Evolutionary conservation across 129 eudicot species (phyloP).

Genomic region (Rutidosis leptorrhynchoides): DNA sequence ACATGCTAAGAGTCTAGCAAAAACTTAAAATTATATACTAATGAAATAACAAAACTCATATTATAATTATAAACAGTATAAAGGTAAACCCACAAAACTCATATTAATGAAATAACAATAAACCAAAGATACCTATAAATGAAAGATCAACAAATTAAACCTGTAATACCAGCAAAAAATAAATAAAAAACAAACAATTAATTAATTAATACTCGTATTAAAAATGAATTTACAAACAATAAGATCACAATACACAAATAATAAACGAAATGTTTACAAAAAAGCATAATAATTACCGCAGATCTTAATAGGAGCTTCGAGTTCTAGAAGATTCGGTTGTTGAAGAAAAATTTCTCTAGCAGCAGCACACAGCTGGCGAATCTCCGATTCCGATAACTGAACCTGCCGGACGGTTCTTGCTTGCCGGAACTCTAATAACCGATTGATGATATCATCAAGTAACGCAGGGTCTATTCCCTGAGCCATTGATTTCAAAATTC

Average conservation of each 20-base stretch:
- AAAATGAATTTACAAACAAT: not conserved
- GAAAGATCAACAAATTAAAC: not conserved
- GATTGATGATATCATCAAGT: conserved; percentile 57
- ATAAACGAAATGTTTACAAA: not conserved
- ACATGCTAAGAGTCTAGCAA: not conserved
- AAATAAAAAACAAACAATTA: not conserved
- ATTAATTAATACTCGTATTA: no score
- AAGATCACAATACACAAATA: not conserved
- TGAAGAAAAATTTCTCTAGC: conserved; percentile 61
- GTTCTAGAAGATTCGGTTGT: conserved; percentile 75
- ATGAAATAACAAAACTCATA: no score
- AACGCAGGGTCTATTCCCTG: conserved; percentile 53
- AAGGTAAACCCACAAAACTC: not conserved
- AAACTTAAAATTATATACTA: not conserved
- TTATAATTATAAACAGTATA: not conserved
- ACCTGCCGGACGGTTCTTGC: conserved; percentile 60
- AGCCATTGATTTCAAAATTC: conserved; percentile 36
- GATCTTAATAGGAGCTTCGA: conserved; percentile 80
- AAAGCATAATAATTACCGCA: conserved; percentile 44
- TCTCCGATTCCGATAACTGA: conserved; percentile 71
- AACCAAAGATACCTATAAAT: not conserved
- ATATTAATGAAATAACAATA: no score
- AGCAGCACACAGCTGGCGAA: conserved; percentile 52
- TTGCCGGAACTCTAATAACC: conserved; percentile 63
- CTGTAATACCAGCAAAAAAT: not conserved